Conservation (phyloP, 169 alveolate genomes). For the Toxoplasma gondii region DNA sequence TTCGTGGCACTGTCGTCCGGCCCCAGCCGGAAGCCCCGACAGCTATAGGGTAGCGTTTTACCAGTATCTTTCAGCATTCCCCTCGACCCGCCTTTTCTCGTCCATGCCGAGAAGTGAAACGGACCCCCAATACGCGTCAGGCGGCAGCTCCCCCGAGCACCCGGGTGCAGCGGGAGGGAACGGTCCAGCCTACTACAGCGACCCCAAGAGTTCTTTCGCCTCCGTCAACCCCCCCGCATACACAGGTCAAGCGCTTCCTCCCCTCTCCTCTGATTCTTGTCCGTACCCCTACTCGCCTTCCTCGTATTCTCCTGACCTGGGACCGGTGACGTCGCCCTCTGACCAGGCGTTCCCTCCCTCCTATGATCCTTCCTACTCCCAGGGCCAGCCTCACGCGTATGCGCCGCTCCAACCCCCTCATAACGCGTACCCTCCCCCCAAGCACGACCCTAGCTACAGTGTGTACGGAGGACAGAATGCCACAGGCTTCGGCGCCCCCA, state of each 20-base stretch:
- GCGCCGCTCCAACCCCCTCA: background rate
- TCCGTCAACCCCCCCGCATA: background rate
- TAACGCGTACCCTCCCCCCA: background rate
- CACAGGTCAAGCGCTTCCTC: background rate
- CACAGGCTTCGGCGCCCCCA: background rate
- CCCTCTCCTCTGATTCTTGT: background rate
- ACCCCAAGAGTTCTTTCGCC: background rate
- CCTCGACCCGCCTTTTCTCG: background rate
- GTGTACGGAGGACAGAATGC: background rate
- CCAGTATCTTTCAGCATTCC: background rate
- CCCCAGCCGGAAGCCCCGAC: background rate
- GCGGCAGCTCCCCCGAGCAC: background rate
- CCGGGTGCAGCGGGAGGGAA: background rate
- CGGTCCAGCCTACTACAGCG: background rate
- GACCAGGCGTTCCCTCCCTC: background rate
- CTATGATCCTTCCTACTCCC: background rate
- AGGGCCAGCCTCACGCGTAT: background rate
- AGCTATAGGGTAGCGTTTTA: background rate
- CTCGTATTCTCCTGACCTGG: background rate
- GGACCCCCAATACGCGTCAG: background rate
- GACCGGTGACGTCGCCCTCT: background rate
- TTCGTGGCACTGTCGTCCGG: background rate
- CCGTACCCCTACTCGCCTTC: conserved; percentile 6
- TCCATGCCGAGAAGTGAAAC: background rate
- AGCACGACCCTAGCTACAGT: background rate